These are phyloP conservation scores for Lonicera japonica DNA, from an alignment of 129 eudicot species.

Conservation along the genomic window DNA sequence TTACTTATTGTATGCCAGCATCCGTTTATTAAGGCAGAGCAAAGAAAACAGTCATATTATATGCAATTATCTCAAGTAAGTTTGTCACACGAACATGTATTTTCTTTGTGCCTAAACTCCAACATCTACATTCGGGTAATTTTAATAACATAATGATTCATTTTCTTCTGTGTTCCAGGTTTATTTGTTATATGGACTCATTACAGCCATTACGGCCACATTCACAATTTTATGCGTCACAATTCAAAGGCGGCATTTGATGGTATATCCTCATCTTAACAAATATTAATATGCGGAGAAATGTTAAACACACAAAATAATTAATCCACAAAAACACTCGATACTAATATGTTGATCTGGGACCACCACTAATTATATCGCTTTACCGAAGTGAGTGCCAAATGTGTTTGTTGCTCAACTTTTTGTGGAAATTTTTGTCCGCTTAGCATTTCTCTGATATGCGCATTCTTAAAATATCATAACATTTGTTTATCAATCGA, in stretches of 20 bases:
- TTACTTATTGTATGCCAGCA: slow-evolving; percentile 42
- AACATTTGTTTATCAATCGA: neutral
- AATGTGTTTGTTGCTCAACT: too few relatives aligned
- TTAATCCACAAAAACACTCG: too few relatives aligned
- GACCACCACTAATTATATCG: too few relatives aligned
- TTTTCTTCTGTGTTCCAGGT: slow-evolving; percentile 39
- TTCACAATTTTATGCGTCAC: slow-evolving; percentile 78
- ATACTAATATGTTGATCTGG: too few relatives aligned
- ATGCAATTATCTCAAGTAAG: slow-evolving; percentile 66
- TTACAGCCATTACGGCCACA: slow-evolving; percentile 44
- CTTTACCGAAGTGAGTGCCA: too few relatives aligned
- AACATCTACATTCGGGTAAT: neutral
- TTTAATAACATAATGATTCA: neutral
- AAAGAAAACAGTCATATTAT: slow-evolving; percentile 25
- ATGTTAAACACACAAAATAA: too few relatives aligned
- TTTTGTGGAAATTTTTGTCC: too few relatives aligned
- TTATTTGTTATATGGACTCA: slow-evolving; percentile 77
- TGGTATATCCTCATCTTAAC: slow-evolving; percentile 46
- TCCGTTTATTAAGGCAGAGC: slow-evolving; percentile 26
- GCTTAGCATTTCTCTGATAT: too few relatives aligned
- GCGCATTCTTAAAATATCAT: neutral
- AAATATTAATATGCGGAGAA: neutral
- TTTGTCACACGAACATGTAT: neutral
- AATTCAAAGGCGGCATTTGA: slow-evolving; percentile 88
- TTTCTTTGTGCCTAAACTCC: neutral